A percentile compares a stretch with the other conserved stretches of the same genome.
Evolutionary conservation across 1,284 basidiomycete genomes (phyloP).

Genomic region (Rhodotorula sp.): DNA sequence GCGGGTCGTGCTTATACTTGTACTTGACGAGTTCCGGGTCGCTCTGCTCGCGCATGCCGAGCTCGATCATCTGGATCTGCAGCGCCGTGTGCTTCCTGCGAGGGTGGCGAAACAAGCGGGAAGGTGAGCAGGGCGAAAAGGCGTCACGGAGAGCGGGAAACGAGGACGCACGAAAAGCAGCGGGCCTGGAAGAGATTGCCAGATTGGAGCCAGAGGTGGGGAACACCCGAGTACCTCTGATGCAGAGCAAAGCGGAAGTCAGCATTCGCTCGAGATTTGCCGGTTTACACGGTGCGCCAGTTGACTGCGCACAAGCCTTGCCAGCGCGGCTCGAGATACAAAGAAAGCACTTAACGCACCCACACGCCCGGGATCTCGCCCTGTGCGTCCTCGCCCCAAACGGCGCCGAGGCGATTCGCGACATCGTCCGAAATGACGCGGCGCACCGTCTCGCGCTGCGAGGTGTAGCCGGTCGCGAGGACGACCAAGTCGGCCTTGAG

Average conservation of each 20-base stretch:
- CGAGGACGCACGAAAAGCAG: conserved; percentile 17
- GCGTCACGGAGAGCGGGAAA: neutral
- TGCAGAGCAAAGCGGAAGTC: neutral
- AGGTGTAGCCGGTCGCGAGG: conserved; percentile 22
- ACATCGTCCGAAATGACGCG: conserved; percentile 59
- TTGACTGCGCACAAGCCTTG: no score
- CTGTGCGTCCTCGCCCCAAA: conserved; percentile 64
- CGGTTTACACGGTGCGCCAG: no score
- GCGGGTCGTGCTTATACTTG: conserved; percentile 41
- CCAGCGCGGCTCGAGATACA: no score
- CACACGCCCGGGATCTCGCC: conserved; percentile 56
- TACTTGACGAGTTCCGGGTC: conserved; percentile 29
- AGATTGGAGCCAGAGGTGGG: conserved; percentile 58
- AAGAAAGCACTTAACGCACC: neutral
- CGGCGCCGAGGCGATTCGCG: conserved; percentile 55
- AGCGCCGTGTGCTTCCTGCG: conserved; percentile 37
- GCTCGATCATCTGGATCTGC: conserved; percentile 44
- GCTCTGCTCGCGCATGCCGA: conserved; percentile 38
- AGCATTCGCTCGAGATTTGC: neutral
- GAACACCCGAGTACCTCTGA: conserved; percentile 57
- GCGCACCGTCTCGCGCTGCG: conserved; percentile 52
- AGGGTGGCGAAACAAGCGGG: no score
- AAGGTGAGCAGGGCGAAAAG: neutral
- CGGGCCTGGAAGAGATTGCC: conserved; percentile 45
- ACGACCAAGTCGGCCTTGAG: conserved; percentile 48